These are phyloP conservation scores for Clonostachys rhizophaga DNA, from an alignment of 2,329 filamentous ascomycete genomes.

Conservation along the genomic window DNA sequence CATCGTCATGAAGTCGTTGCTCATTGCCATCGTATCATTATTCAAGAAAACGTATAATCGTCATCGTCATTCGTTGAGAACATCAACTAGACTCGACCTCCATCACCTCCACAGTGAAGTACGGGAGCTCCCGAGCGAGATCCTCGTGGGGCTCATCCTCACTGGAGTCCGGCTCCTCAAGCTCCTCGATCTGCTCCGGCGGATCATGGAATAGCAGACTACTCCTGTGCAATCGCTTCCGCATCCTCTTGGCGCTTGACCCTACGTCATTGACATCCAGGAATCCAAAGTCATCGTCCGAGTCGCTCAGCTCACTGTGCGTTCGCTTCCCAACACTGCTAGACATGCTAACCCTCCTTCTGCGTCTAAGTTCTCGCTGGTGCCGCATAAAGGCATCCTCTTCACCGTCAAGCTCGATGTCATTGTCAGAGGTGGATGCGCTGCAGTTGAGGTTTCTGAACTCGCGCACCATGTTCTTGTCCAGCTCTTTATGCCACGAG, in stretches of 20 bases:
- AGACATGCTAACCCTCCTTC: constrained; percentile 42
- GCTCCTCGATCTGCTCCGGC: constrained; percentile 45
- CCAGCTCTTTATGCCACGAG: constrained; percentile 30
- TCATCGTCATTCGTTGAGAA: constrained; percentile 10
- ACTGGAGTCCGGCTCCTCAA: constrained; percentile 45
- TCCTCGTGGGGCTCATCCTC: constrained; percentile 32
- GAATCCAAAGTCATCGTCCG: constrained; percentile 32
- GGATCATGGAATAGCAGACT: constrained; percentile 44
- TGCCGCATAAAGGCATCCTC: constrained; percentile 31
- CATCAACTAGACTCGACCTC: constrained; percentile 34
- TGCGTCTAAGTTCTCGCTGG: constrained; percentile 36
- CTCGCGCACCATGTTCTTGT: constrained; percentile 36
- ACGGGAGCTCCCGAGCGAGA: constrained; percentile 44
- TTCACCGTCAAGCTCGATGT: constrained; percentile 27
- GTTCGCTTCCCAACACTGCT: constrained; percentile 52
- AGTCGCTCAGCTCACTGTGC: constrained; percentile 48
- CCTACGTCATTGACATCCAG: constrained; percentile 36
- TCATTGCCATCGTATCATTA: constrained; percentile 1
- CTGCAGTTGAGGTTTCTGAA: constrained; percentile 40
- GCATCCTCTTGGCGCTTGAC: constrained; percentile 41
- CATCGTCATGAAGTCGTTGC: too few species aligned
- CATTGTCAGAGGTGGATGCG: constrained; percentile 23
- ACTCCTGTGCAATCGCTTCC: constrained; percentile 39
- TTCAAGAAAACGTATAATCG: constrained; percentile 9
- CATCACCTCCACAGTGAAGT: constrained; percentile 45